Evolutionary conservation across 225 moss, liverwort and hornwort species (phyloP), one percentile per base, ranked within the genome.

Genomic region (Sphagnum contortum): DNA sequence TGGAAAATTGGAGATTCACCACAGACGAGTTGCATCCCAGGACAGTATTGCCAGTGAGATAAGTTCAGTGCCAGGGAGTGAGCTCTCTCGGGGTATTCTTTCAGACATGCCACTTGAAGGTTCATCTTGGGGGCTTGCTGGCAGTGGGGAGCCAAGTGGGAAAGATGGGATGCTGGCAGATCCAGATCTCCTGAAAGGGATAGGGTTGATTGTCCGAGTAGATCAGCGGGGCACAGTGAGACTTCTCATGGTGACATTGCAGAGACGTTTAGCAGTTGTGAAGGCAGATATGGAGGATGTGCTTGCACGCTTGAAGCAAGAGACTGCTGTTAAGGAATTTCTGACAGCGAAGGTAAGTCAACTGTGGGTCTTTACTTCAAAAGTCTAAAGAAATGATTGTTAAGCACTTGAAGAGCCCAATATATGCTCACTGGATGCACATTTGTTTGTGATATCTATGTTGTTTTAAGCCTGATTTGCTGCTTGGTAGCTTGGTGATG

Each of bases 251-350:
- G 64, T 78, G 59, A 68, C 87, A 63, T 77, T 98, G 79, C 93
- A 91, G 79, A 79, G 90, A 72, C 89, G 91, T 29, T 55, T 91
- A 48, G 70, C 81, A n/a, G 82, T 78, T 71, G 89, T 85, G 7
- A 93, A 93, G 81, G 79, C 86, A 57, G 98, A 98, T 56, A 93
- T 87, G 80, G 98, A 98, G 70, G 93, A 98, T 70, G 72, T 93
- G 63, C 78, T 86, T 69, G 93, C 86, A 59, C 90, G 98, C 49
- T 53, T 89, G 83, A 87, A 83, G 64, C 98, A 98, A 76, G 98
- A 98, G 80, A 98, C 91, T 70, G 89, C 93, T 60, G 91, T 98
- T 29, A 98, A 98, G 77, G 98, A 91, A 72, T 98, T 98, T 72
- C 80, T 98, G 9, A 73, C 89, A 54, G 83, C 86, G 4, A 98